Base-by-base conservation (phyloP, 2,329 filamentous ascomycete genomes). In the Fusarium xyrophilum region DNA sequence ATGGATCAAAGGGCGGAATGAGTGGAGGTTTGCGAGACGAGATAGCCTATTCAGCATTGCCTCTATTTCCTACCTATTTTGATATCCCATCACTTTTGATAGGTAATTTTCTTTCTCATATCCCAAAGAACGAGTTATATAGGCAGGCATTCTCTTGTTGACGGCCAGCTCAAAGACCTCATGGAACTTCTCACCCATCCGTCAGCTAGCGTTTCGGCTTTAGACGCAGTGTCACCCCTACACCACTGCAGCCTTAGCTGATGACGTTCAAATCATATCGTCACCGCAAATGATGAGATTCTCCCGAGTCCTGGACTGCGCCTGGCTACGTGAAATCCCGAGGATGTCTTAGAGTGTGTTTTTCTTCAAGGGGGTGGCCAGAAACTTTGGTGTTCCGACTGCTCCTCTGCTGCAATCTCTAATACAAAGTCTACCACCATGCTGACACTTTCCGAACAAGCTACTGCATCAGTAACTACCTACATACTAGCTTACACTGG, bases 221-320 rank as follows among this genome's bases (percentile, higher is more conserved):
- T 51, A 35, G 38, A 58, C 63, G 63, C 36, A 57, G 58, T 67
- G 63, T 62, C 27, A 55, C 35, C 52, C 50, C 62, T 55, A 56
- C 54, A 67, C 39, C 39, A 55, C 42, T 43, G 36, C 40, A 61
- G 48, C 63, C 59, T 63, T 52, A 63, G 40, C 58, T 64, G 35
- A 63, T 56, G 54, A 67, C 63, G 58, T 67, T 51, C 35, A 32
- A 30, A 57, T 54, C 35, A 43, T 23, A 52, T 42, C 35, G 38
- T 65, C 51, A 52, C 28, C 35, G 8, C 15, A 32, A 56, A 38
- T 28, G 32, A 27, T 53, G 25, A 44, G 23, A 38, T 48, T 19
- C 32, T 58, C 33, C 19, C 32, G 14, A 28, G 23, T 51, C n/a
- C 33, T 28, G 32, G 19, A 51, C 33, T 28, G 32, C n/a, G 33